Evolutionary conservation across 371 early-diverging fungal species (phyloP), one percentile per base, ranked within the genome.

Genomic region (Mortierella sp.): DNA sequence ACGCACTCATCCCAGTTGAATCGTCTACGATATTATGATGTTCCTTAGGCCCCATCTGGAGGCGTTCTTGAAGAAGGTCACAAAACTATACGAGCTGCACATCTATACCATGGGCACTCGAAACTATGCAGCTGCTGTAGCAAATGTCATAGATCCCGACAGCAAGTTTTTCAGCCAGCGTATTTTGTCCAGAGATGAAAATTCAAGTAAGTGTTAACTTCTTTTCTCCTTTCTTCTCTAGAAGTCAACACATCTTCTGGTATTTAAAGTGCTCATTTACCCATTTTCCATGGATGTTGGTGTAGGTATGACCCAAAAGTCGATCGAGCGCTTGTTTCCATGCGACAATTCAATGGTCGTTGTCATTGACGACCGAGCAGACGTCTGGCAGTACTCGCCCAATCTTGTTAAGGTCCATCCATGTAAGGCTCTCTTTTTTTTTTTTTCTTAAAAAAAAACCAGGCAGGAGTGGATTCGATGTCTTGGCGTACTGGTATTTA

Each of bases 81-180:
- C 87, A 12, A 61, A 85, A 56, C 71, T 90, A 6, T 99, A 91
- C 79, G 99, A 99, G 78, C 82, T 99, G 57, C 99, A 99, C 80
- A 95, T 99, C 55, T 99, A 99, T 79, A 99, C 99, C 4, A 98
- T 99, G 99, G 99, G 99, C 15, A 95, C 96, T 4, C 86, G 97
- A 19, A 85, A 87, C 52, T 99, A 99, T 82, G 99, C 99, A 28
- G 83, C 91, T 30, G 91, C 92, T 4, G 95, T 99, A 5, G 93
- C 94, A 0, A 83, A 85, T 14, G 86, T 93, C 11, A 89, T 99
- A 46, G 99, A 99, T 81, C 97, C 97, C 0, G 83, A 88, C 14
- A 79, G 89, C 8, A 84, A 67, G 17, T 82, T 90, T 21, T 99
- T 99, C 68, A 86, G 90, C 23, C 94, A 94, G 32, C 87, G 99